These are phyloP conservation scores for Calocera viscosa DNA, from an alignment of 768 basidiomycete genomes.

Conservation along the genomic window DNA sequence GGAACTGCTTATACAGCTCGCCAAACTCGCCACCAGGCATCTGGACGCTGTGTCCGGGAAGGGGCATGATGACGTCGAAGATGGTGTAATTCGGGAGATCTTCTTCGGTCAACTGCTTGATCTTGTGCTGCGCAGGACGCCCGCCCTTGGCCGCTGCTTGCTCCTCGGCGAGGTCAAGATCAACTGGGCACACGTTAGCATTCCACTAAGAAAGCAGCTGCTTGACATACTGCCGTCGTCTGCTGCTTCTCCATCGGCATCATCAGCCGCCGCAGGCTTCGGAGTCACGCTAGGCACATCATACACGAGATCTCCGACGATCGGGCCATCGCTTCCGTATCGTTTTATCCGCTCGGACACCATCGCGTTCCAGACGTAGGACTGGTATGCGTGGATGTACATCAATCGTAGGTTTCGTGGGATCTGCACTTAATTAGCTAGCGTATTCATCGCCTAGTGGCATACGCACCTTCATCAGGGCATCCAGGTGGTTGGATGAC, in stretches of 20 bases:
- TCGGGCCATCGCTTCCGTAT: conserved; percentile 58
- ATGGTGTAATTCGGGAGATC: conserved; percentile 75
- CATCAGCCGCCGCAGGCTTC: conserved; percentile 16
- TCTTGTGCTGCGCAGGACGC: conserved; percentile 32
- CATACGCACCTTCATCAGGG: conserved; percentile 56
- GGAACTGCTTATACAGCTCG: conserved; percentile 68
- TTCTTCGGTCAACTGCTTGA: conserved; percentile 64
- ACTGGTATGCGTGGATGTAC: conserved; percentile 98
- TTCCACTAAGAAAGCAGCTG: conserved; percentile 20
- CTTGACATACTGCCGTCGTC: conserved; percentile 24
- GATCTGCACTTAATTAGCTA: conserved; percentile 43
- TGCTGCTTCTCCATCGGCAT: conserved; percentile 12
- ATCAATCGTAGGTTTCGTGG: conserved; percentile 88
- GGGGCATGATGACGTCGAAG: conserved; percentile 93
- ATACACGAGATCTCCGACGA: conserved; percentile 85
- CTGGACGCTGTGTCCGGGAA: conserved; percentile 87
- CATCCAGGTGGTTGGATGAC: conserved; percentile 73
- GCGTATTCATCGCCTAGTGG: neutral
- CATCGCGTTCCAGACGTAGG: conserved; percentile 95
- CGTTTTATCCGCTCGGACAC: conserved; percentile 83
- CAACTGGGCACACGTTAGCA: conserved; percentile 7
- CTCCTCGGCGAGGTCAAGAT: conserved; percentile 25
- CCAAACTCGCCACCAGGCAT: conserved; percentile 85
- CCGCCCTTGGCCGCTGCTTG: conserved; percentile 26
- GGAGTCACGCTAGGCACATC: conserved; percentile 30